Evolutionary conservation across 352 stramenopile species (phyloP).

Genomic region (Pseudoperonospora humuli): DNA sequence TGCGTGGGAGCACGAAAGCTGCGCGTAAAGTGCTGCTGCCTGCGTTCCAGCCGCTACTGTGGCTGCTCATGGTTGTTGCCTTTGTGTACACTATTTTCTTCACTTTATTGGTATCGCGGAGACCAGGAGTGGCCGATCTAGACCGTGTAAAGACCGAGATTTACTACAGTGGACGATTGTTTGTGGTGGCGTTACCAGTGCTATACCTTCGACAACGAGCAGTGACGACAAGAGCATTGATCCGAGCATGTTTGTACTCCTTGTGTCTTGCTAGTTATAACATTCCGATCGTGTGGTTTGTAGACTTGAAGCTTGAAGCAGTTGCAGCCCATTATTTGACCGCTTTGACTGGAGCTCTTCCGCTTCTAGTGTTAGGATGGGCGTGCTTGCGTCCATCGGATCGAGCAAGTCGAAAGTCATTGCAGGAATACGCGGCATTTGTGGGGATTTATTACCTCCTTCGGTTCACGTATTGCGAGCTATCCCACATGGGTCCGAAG

Average conservation of each 20-base stretch:
- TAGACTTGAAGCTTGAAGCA: constrained; percentile 4
- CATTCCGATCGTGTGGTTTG: constrained; percentile 41
- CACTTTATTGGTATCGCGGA: constrained; percentile 12
- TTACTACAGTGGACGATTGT: constrained; percentile 48
- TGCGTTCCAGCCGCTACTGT: constrained; percentile 63
- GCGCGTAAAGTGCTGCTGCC: constrained; percentile 60
- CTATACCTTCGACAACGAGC: constrained; percentile 60
- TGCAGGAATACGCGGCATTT: constrained; percentile 60
- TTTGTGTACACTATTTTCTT: constrained; percentile 29
- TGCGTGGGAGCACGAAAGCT: constrained; percentile 39
- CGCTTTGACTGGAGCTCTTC: constrained; percentile 24
- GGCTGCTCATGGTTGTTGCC: constrained; percentile 30
- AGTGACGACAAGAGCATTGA: constrained; percentile 42
- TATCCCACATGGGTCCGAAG: constrained; percentile 22
- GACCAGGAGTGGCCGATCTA: constrained; percentile 1
- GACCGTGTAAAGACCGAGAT: constrained; percentile 26
- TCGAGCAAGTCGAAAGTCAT: constrained; percentile 34
- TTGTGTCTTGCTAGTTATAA: constrained; percentile 46
- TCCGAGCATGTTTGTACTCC: constrained; percentile 31
- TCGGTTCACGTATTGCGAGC: constrained; percentile 31
- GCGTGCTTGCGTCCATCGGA: constrained; percentile 33
- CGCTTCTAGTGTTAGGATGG: constrained; percentile 39
- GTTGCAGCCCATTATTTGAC: constrained; percentile 28
- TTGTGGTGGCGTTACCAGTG: constrained; percentile 54
- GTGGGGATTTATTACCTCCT: constrained; percentile 33